Percentiles rank a stretch among this genome's conserved stretches.
Conservation (phyloP, 768 basidiomycete genomes). For the Pleurotus salmoneostramineus region DNA sequence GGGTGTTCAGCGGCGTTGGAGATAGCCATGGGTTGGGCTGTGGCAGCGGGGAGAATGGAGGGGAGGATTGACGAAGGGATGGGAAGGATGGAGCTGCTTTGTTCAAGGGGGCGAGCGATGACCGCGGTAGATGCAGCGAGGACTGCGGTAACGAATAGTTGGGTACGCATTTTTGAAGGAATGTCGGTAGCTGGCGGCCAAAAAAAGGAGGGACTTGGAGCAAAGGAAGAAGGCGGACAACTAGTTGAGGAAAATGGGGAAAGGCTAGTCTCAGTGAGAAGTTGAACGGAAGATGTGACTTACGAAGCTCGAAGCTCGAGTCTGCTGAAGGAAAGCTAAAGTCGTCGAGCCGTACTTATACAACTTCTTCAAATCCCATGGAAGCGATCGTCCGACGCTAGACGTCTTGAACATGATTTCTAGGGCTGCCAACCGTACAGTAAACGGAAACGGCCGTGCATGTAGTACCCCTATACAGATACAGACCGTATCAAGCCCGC, state of each 20-base stretch:
- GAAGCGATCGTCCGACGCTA: no score
- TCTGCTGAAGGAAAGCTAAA: no score
- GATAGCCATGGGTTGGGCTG: background rate
- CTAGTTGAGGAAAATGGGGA: no score
- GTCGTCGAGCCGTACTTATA: no score
- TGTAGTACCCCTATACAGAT: background rate
- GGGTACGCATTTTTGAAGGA: slow-evolving; percentile 1
- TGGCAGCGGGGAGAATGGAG: background rate
- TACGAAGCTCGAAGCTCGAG: no score
- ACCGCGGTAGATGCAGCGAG: background rate
- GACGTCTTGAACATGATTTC: no score
- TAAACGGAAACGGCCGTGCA: slow-evolving; percentile 9
- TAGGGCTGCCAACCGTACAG: slow-evolving; percentile 8
- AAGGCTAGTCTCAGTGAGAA: no score
- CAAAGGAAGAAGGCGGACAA: no score
- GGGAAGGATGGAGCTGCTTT: background rate
- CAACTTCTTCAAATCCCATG: no score
- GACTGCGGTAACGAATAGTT: slow-evolving; percentile 8
- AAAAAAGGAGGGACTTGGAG: no score
- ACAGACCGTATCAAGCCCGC: background rate
- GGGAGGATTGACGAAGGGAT: background rate
- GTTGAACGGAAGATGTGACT: no score
- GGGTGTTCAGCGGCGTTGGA: background rate
- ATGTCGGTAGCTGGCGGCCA: background rate
- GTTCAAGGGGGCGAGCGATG: background rate